These are phyloP conservation scores for Lyophyllum decastes DNA, from an alignment of 768 basidiomycete genomes.

Conservation along the genomic window DNA sequence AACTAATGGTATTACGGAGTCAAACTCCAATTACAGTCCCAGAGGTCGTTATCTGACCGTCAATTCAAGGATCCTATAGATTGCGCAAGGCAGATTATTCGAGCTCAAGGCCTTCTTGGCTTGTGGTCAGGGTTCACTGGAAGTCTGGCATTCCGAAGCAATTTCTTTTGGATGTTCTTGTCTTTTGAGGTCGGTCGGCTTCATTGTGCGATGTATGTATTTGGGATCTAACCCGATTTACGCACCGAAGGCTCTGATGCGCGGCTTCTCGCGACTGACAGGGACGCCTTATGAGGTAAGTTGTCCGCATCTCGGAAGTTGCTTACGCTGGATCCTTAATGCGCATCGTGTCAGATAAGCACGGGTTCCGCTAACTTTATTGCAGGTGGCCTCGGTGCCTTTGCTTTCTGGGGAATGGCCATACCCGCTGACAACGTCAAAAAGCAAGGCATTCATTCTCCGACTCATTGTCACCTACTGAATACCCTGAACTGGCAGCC, in stretches of 20 bases:
- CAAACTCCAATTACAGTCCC: slow-evolving; percentile 68
- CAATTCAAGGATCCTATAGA: slow-evolving; percentile 69
- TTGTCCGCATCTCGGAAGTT: slow-evolving; percentile 1
- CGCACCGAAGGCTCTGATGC: slow-evolving; percentile 53
- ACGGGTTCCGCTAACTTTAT: slow-evolving; percentile 63
- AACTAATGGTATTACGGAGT: slow-evolving; percentile 52
- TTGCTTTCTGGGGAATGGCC: slow-evolving; percentile 67
- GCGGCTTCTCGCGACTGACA: slow-evolving; percentile 51
- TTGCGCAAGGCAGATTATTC: slow-evolving; percentile 63
- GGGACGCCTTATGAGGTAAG: slow-evolving; percentile 66
- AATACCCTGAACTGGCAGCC: slow-evolving; percentile 37
- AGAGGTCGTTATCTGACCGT: slow-evolving; percentile 49
- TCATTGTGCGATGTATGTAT: neutral
- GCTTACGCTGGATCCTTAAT: neutral
- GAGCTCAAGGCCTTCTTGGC: slow-evolving; percentile 60
- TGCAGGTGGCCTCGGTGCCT: slow-evolving; percentile 62
- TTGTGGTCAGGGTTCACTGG: slow-evolving; percentile 79
- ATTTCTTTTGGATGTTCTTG: slow-evolving; percentile 82
- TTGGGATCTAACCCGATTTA: slow-evolving; percentile 18
- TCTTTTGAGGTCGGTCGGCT: slow-evolving; percentile 54
- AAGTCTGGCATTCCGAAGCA: slow-evolving; percentile 69
- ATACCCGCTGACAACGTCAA: slow-evolving; percentile 83
- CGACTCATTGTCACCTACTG: slow-evolving; percentile 4
- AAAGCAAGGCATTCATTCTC: slow-evolving; percentile 50
- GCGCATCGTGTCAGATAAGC: slow-evolving; percentile 40